Evolutionary conservation across 331 rosid genomes (phyloP).

Genomic region (Telfairia occidentalis): DNA sequence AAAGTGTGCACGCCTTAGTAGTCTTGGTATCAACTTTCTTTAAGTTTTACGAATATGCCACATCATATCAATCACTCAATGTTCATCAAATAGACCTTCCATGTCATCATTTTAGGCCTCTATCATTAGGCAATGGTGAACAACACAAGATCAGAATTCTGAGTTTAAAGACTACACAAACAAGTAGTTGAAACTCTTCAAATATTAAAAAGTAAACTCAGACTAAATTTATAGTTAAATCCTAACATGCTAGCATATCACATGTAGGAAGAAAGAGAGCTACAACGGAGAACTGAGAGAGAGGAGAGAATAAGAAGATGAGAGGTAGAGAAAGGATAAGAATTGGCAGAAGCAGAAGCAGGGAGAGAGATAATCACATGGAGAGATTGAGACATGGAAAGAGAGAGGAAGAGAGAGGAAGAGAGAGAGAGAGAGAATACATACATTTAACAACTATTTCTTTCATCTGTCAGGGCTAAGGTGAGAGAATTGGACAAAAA

Average conservation of each 20-base stretch:
- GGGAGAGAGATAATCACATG: not conserved
- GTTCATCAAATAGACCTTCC: too few relatives aligned
- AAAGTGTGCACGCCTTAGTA: too few relatives aligned
- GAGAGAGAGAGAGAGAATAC: not conserved
- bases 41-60: too few relatives aligned
- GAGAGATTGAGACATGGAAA: not conserved
- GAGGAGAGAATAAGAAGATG: not conserved
- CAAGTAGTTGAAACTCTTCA: not conserved
- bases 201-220: not conserved
- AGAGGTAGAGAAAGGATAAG: not conserved
- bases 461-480: not conserved
- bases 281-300: not conserved
- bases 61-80: too few relatives aligned
- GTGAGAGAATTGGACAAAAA: conserved; percentile 9
- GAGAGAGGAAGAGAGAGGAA: not conserved
- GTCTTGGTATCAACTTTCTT: too few relatives aligned
- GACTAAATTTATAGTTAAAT: not conserved
- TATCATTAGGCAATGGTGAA: too few relatives aligned
- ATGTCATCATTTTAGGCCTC: not conserved
- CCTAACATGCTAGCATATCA: not conserved
- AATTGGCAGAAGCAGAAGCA: not conserved
- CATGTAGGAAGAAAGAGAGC: not conserved
- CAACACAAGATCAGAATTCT: not conserved
- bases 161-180: not conserved
- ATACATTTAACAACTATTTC: conserved; percentile 4